A percentile compares a stretch with the other conserved stretches of the same genome.
These are phyloP conservation scores for Alectoria sarmentosa DNA, from an alignment of 495 filamentous ascomycete genomes.

Conservation along the genomic window DNA sequence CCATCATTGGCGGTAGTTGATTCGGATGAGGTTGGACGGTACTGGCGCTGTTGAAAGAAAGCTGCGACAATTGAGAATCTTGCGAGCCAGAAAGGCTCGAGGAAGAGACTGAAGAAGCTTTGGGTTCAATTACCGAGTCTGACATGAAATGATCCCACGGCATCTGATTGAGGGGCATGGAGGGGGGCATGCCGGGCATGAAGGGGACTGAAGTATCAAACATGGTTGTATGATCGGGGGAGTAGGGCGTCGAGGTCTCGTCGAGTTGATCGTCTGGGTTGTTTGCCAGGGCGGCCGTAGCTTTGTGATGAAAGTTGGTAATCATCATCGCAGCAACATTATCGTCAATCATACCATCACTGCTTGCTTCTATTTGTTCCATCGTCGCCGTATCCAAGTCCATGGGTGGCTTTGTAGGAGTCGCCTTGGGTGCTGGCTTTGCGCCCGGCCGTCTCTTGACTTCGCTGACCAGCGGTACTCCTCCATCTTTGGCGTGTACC, in stretches of 20 bases:
- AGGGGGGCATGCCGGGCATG: conserved; percentile 62
- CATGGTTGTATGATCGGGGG: conserved; percentile 58
- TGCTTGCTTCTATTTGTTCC: conserved; percentile 91
- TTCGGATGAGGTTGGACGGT: conserved; percentile 48
- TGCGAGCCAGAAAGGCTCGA: conserved; percentile 55
- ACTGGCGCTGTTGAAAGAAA: conserved; percentile 48
- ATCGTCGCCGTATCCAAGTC: conserved; percentile 80
- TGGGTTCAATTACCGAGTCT: conserved; percentile 53
- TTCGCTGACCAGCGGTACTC: conserved; percentile 89
- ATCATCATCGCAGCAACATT: conserved; percentile 99
- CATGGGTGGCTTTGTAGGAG: conserved; percentile 73
- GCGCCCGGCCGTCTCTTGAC: conserved; percentile 75
- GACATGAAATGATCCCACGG: conserved; percentile 82
- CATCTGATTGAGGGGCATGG: conserved; percentile 78
- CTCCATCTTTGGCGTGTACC: conserved; percentile 97
- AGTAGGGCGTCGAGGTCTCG: conserved; percentile 63
- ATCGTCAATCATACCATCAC: conserved; percentile 92
- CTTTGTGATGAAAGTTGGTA: conserved; percentile 97
- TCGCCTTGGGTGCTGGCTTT: conserved; percentile 58
- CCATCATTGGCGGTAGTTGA: conserved; percentile 60
- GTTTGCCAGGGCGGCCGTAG: conserved; percentile 71
- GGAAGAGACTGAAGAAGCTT: conserved; percentile 61
- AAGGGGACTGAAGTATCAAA: conserved; percentile 68
- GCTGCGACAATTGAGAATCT: conserved; percentile 53
- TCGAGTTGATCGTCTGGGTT: conserved; percentile 61